These are phyloP conservation scores for Penicillium tannophilum DNA, from an alignment of 495 filamentous ascomycete species.

Conservation along the genomic window DNA sequence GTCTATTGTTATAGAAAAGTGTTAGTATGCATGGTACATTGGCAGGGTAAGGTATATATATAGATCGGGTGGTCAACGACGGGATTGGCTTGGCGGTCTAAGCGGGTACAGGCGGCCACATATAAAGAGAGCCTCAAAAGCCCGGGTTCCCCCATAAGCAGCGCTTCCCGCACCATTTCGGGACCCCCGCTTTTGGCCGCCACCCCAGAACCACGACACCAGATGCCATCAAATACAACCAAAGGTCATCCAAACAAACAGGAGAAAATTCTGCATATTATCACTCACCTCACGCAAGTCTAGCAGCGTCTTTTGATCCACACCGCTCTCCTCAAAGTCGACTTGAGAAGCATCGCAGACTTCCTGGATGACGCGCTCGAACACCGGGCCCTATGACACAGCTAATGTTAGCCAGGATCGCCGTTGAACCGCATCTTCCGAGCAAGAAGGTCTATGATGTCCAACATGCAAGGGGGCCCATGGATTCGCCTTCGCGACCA, in stretches of 20 bases:
- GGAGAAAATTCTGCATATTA: background rate
- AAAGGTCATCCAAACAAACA: conserved; percentile 9
- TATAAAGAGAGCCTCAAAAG: conserved; percentile 49
- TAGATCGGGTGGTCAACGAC: conserved; percentile 9
- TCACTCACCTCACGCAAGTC: conserved; percentile 79
- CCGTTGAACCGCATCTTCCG: background rate
- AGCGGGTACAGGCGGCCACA: conserved; percentile 40
- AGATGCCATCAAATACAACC: conserved; percentile 20
- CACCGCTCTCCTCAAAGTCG: conserved; percentile 95
- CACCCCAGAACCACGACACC: conserved; percentile 16
- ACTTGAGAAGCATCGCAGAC: conserved; percentile 85
- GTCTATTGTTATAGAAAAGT: conserved; percentile 54
- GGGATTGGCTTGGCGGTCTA: conserved; percentile 35
- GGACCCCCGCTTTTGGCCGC: conserved; percentile 38
- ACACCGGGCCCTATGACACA: conserved; percentile 70
- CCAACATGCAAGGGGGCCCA: background rate
- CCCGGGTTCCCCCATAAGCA: conserved; percentile 42
- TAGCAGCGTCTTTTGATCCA: conserved; percentile 79
- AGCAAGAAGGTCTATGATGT: background rate
- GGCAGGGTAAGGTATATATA: conserved; percentile 6
- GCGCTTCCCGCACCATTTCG: conserved; percentile 43
- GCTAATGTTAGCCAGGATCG: conserved; percentile 35
- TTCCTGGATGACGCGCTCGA: conserved; percentile 87
- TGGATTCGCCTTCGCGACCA: conserved; percentile 5
- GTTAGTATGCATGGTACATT: conserved; percentile 6